Evolutionary conservation across 1,139 yeast genomes (phyloP), one percentile per base, ranked within the genome.

Genomic region (Barnettozyma hawaiiensis): DNA sequence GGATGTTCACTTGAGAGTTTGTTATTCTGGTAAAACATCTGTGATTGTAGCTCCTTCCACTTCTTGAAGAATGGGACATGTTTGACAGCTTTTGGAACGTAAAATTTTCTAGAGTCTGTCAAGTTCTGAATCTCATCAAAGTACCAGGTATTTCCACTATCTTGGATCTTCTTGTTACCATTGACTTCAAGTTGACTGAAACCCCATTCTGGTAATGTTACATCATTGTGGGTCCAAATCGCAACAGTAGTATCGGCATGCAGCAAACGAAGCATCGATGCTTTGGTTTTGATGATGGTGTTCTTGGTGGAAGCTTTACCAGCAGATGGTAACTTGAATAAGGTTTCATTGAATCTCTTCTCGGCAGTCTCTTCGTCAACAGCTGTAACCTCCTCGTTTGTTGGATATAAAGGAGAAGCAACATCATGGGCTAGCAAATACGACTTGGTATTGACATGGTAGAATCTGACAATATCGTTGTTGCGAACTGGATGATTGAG

Each of bases 21-120:
- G 64, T 90, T 92, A 67, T 92, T 92, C 59, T 90, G 96, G 50
- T 81, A 79, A 71, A 92, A 89, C 99, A 92, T 92, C 50, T 78
- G 72, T 35, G 73, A 64, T 67, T 92, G 98, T 51, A 90, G 72
- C 65, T 94, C 97, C 68, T 79, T 69, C 87, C 96, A 92, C 64
- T 94, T 94, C 50, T 71, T 75, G 52, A 86, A 71, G 67, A 92
- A 92, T 44, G 95, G 81, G 43, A 85, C 58, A 10, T 66, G 63
- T 51, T 71, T 78, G 15, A 80, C 71, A 24, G 67, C 64, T 58
- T 82, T 84, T 43, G 73, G 73, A 31, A 72, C 70, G 54, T 78
- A 78, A 12, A 64, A 59, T 38, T 72, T 67, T 63, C 97, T 79
- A 7, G 75, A 67, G 49, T 84, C 95, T 15, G 65, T 64, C 53